Percentiles rank a stretch among this genome's conserved stretches.
Evolutionary conservation across 2,329 filamentous ascomycete genomes (phyloP).

Genomic region (Aureobasidium namibiae): DNA sequence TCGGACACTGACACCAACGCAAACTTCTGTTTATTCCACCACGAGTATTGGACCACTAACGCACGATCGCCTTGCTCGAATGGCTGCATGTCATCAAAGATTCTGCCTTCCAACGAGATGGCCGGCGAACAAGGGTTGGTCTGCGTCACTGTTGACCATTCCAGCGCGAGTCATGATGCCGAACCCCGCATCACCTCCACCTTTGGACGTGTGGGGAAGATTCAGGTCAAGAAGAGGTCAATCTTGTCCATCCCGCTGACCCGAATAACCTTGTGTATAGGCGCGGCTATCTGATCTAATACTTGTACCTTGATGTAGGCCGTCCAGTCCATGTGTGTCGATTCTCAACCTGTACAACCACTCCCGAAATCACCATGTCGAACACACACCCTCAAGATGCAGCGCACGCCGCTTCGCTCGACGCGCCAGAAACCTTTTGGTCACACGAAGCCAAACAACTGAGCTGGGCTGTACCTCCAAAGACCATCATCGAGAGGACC

Average conservation of each 20-base stretch:
- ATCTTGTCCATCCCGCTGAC: constrained; percentile 2
- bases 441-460: constrained; percentile 53
- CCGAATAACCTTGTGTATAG: constrained; percentile 1
- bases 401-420: constrained; percentile 26
- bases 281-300: background rate
- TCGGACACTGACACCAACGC: background rate
- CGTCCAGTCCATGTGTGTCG: background rate
- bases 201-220: constrained; percentile 3
- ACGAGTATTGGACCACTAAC: too few relatives aligned
- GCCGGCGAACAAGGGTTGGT: background rate
- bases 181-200: background rate
- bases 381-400: constrained; percentile 27
- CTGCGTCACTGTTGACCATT: background rate
- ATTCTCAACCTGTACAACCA: background rate
- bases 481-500: constrained; percentile 49
- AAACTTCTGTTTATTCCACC: background rate
- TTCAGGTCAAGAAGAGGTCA: constrained; percentile 1
- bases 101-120: background rate
- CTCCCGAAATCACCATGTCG: background rate
- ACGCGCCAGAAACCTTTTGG: constrained; percentile 30
- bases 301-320: background rate
- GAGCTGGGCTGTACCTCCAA: constrained; percentile 72
- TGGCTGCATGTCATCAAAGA: background rate
- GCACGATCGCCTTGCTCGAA: background rate
- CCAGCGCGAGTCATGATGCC: background rate